phyloP scores from a whole-genome alignment of 208 protist genomes.

The Porcisia hertigi region DNA sequence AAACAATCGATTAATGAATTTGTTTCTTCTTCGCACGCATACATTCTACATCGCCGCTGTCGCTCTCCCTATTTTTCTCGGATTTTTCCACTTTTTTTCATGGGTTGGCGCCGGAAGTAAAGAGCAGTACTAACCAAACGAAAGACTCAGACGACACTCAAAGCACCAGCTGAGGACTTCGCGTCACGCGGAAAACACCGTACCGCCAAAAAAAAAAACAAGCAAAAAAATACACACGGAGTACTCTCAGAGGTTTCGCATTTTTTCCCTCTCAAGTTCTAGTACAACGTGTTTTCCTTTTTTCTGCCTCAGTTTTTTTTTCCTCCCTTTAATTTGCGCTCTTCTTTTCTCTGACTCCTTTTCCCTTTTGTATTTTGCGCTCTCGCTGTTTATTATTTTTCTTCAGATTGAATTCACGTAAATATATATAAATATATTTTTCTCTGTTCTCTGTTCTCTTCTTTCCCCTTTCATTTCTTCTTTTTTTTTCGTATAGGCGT shows the following conservation, averaged over 20 bases:
- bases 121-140: too few species aligned
- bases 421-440: too few species aligned
- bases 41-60: too few species aligned
- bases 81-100: too few species aligned
- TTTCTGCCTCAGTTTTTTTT: not conserved
- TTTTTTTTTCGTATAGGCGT: slow-evolving; percentile 3
- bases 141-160: too few species aligned
- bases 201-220: too few species aligned
- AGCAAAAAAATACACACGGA: not conserved
- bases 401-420: not conserved
- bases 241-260: not conserved
- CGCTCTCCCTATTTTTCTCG: too few species aligned
- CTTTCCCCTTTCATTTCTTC: not conserved
- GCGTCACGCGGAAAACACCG: too few species aligned
- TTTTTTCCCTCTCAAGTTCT: not conserved
- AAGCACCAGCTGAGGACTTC: too few species aligned
- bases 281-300: not conserved
- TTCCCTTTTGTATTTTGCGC: not conserved
- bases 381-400: not conserved
- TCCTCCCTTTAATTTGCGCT: not conserved
- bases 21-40: too few species aligned
- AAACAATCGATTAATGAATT: too few species aligned
- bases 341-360: slow-evolving; percentile 2
- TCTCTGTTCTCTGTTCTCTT: not conserved
- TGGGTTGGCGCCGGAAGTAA: too few species aligned